A percentile compares a stretch with the other conserved stretches of the same genome.
Conservation (phyloP, 1,139 yeast species). For the Sugiyamaella grinbergsii region DNA sequence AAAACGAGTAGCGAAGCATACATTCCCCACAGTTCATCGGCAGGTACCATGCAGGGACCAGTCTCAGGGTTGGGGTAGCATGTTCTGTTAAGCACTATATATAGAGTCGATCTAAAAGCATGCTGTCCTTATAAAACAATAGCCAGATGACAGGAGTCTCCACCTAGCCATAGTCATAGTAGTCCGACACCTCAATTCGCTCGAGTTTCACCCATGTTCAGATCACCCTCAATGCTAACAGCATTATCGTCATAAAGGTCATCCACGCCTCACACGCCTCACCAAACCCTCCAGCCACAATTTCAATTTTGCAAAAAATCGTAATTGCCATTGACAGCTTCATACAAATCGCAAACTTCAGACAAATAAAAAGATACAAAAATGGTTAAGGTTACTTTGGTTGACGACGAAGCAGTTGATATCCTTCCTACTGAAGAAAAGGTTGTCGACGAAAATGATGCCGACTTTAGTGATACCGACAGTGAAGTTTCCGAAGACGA, state of each 20-base stretch:
- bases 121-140: no score
- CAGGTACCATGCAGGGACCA: not conserved
- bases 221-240: no score
- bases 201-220: no score
- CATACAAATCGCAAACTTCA: not conserved
- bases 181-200: no score
- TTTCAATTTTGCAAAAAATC: slow-evolving; percentile 8
- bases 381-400: slow-evolving; percentile 77
- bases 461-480: slow-evolving; percentile 41
- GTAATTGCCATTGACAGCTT: not conserved
- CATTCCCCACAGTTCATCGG: no score
- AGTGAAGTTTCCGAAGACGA: slow-evolving; percentile 50
- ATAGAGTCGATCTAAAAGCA: no score
- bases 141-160: no score
- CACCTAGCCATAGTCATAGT: no score
- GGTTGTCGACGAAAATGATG: slow-evolving; percentile 37
- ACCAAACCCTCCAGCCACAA: not conserved
- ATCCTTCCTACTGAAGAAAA: slow-evolving; percentile 47
- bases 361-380: slow-evolving; percentile 24
- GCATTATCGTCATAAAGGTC: no score
- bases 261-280: slow-evolving; percentile 7
- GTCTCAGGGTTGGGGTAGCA: no score
- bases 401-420: slow-evolving; percentile 49
- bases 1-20: no score
- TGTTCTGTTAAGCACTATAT: no score